Conservation (phyloP, 2,329 filamentous ascomycete genomes). For the Aureobasidium sp. region DNA sequence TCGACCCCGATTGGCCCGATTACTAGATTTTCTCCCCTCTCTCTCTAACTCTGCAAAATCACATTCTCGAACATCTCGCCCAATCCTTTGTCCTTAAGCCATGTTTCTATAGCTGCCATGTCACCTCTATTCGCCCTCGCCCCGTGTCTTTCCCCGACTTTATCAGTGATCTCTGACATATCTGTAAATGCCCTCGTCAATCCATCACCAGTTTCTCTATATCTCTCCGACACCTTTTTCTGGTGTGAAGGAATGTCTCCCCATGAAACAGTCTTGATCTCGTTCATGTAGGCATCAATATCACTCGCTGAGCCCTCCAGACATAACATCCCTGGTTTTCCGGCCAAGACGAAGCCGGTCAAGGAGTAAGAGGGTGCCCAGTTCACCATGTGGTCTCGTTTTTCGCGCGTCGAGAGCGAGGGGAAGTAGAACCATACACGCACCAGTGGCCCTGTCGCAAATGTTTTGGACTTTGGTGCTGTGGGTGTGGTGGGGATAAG, state of each 20-base stretch:
- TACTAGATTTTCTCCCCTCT: constrained; percentile 35
- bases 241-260: constrained; percentile 55
- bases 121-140: constrained; percentile 46
- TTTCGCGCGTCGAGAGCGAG: constrained; percentile 52
- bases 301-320: constrained; percentile 42
- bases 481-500: constrained; percentile 19
- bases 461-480: not conserved
- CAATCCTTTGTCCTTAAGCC: constrained; percentile 42
- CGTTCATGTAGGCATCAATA: constrained; percentile 55
- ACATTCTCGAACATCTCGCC: constrained; percentile 41
- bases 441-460: constrained; percentile 31
- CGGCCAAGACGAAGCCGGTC: constrained; percentile 54
- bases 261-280: constrained; percentile 58
- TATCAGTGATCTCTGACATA: constrained; percentile 53
- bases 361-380: constrained; percentile 47
- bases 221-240: constrained; percentile 55
- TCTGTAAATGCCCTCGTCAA: constrained; percentile 42
- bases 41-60: constrained; percentile 1
- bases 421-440: constrained; percentile 60
- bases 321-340: constrained; percentile 52
- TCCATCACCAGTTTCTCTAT: constrained; percentile 34
- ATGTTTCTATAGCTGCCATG: constrained; percentile 48
- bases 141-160: constrained; percentile 40
- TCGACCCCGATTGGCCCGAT: constrained; percentile 55
- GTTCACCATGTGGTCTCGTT: constrained; percentile 51